Conservation (phyloP, 306 rosid genomes). For the Dalbergia cultrata region DNA sequence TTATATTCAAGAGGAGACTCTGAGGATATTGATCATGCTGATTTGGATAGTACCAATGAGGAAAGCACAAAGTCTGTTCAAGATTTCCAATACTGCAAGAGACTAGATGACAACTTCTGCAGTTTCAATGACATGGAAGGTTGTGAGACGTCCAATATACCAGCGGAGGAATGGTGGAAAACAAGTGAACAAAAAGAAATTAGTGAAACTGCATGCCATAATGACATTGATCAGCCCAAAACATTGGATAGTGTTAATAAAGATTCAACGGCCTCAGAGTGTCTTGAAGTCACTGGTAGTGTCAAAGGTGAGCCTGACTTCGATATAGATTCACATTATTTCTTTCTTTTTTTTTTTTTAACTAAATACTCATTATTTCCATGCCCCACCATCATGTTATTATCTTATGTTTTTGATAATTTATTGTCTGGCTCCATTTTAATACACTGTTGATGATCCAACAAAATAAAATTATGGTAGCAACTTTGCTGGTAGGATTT, state of each 20-base stretch:
- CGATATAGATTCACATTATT: neutral
- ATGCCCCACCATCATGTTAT: neutral
- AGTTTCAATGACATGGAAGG: neutral
- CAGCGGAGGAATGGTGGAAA: neutral
- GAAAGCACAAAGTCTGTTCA: neutral
- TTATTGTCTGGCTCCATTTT: neutral
- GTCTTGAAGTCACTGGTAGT: neutral
- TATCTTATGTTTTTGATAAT: neutral
- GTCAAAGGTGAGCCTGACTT: conserved; percentile 29
- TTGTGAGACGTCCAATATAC: neutral
- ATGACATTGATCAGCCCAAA: neutral
- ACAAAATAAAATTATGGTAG: neutral
- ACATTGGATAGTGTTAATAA: neutral
- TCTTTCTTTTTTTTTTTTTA: no score
- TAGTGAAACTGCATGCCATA: neutral
- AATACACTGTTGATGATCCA: neutral
- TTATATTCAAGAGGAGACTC: conserved; percentile 2
- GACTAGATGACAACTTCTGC: conserved; percentile 5
- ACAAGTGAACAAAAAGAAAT: neutral
- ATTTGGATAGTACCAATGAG: conserved; percentile 4
- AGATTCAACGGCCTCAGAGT: neutral
- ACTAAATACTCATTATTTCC: conserved; percentile 3
- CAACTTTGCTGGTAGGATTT: conserved; percentile 5
- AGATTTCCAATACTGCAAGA: no score
- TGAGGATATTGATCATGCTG: conserved; percentile 13